phyloP scores from a whole-genome alignment of 345 rosid species.

The Euclidium syriacum region DNA sequence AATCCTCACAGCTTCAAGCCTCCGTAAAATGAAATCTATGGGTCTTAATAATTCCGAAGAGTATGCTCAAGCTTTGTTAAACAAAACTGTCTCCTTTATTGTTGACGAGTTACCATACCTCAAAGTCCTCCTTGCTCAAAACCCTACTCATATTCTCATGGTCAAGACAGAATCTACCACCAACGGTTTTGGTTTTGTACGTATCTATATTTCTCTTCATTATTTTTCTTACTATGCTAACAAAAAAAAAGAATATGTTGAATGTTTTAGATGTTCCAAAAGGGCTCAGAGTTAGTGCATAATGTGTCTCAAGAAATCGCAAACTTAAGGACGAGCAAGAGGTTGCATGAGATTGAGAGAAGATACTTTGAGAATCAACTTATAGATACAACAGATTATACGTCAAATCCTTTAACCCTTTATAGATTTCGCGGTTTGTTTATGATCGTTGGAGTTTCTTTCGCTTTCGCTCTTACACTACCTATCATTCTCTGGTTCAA shows the following conservation, averaged over 20 bases:
- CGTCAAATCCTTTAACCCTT: neutral
- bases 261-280: neutral
- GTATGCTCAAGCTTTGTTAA: neutral
- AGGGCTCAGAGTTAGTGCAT: neutral
- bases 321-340: neutral
- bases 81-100: conserved; percentile 10
- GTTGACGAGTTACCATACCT: conserved; percentile 23
- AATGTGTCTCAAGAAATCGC: neutral
- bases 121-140: neutral
- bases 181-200: conserved; percentile 30
- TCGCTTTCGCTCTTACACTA: neutral
- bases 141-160: conserved; percentile 4
- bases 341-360: neutral
- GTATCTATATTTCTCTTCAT: too few relatives aligned
- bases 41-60: neutral
- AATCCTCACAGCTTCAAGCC: too few relatives aligned
- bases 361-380: neutral
- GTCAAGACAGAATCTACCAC: conserved; percentile 4
- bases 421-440: neutral
- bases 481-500: neutral
- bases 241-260: too few relatives aligned
- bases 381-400: neutral
- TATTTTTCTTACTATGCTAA: too few relatives aligned
- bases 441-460: neutral
- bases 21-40: too few relatives aligned